A percentile compares a stretch with the other conserved stretches of the same genome.
Conservation (phyloP, 768 basidiomycete species). For the Dioszegia aurantiaca region DNA sequence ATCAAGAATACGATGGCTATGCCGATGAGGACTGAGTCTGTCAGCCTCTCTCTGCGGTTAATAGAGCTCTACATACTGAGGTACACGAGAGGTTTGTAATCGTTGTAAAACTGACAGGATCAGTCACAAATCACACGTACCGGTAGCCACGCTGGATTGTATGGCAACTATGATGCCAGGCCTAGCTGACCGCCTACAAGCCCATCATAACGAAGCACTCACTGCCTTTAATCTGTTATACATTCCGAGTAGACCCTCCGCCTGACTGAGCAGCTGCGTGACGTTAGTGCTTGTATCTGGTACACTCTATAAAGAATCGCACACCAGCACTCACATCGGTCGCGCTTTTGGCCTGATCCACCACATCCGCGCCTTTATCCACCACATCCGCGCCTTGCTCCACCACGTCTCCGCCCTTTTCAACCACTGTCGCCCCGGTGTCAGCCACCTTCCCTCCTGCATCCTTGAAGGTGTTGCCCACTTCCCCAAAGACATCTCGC, state of each 20-base stretch:
- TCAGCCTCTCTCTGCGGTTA: neutral
- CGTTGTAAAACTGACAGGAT: slow-evolving; percentile 5
- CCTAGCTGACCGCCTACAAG: too few species aligned
- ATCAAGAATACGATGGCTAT: slow-evolving; percentile 1
- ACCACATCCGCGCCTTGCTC: neutral
- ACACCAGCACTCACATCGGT: neutral
- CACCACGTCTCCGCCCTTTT: neutral
- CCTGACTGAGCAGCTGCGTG: neutral
- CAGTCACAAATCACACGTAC: too few species aligned
- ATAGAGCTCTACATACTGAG: neutral
- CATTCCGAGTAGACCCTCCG: neutral
- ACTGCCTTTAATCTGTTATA: slow-evolving; percentile 3
- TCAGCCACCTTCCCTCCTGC: neutral
- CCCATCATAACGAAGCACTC: too few species aligned
- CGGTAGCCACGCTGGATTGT: too few species aligned
- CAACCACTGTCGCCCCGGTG: too few species aligned
- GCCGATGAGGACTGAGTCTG: slow-evolving; percentile 5
- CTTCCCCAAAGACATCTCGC: neutral
- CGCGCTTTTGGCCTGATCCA: neutral
- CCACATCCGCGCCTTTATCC: neutral
- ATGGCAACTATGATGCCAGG: too few species aligned
- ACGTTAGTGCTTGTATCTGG: too few species aligned
- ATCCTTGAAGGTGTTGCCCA: neutral
- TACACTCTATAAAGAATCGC: too few species aligned
- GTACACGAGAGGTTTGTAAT: slow-evolving; percentile 11